A percentile compares a stretch with the other conserved stretches of the same genome.
Conservation (phyloP, 192 early-diverging fungal genomes). For the Coemansia sp. region DNA sequence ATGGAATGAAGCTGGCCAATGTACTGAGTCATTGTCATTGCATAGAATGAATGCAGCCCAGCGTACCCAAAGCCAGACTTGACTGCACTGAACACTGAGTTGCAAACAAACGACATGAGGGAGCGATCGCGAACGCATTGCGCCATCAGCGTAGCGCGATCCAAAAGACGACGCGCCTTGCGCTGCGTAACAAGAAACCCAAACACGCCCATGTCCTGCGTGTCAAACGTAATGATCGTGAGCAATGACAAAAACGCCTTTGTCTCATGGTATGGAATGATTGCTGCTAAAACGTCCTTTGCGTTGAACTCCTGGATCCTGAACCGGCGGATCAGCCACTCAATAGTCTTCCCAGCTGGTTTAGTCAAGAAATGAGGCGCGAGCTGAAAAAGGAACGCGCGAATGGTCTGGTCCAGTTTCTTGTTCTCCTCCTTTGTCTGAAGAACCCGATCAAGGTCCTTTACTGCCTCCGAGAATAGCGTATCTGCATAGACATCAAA, state of each 20-base stretch:
- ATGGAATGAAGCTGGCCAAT: slow-evolving; percentile 28
- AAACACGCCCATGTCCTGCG: slow-evolving; percentile 46
- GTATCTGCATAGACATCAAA: slow-evolving; percentile 70
- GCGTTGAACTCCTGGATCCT: slow-evolving; percentile 87
- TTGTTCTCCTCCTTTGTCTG: slow-evolving; percentile 79
- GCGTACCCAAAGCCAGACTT: slow-evolving; percentile 28
- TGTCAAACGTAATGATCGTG: slow-evolving; percentile 67
- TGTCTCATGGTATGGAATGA: slow-evolving; percentile 95
- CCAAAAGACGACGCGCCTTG: slow-evolving; percentile 60
- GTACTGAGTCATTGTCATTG: slow-evolving; percentile 42
- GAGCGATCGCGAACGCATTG: slow-evolving; percentile 67
- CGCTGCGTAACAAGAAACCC: slow-evolving; percentile 46
- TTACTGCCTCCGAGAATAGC: slow-evolving; percentile 80
- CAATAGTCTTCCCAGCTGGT: slow-evolving; percentile 83
- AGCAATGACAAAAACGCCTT: slow-evolving; percentile 83
- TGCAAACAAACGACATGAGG: slow-evolving; percentile 77
- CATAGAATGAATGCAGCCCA: slow-evolving; percentile 43
- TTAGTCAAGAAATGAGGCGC: slow-evolving; percentile 85
- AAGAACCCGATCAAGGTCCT: slow-evolving; percentile 75
- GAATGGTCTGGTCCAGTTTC: slow-evolving; percentile 74
- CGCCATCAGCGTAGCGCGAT: slow-evolving; percentile 69
- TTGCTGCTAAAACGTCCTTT: slow-evolving; percentile 68
- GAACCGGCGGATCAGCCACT: slow-evolving; percentile 88
- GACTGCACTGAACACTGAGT: slow-evolving; percentile 57
- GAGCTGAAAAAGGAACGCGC: slow-evolving; percentile 70